phyloP scores from a whole-genome alignment of 2,329 filamentous ascomycete species.

The Microdochium nivale region DNA sequence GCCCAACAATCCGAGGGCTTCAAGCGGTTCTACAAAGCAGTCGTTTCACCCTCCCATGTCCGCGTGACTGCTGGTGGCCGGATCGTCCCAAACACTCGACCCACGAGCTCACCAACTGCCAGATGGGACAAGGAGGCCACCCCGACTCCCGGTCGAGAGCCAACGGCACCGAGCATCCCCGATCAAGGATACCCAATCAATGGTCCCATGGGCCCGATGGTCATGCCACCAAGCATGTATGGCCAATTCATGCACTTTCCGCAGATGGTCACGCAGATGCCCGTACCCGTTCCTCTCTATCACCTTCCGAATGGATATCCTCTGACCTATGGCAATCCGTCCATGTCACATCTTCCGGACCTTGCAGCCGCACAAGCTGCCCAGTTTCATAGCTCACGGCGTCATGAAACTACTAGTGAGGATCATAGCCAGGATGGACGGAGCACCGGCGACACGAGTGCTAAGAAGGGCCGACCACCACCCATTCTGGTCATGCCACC shows the following conservation, averaged over 20 bases:
- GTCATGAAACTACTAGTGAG: not conserved
- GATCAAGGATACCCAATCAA: not conserved
- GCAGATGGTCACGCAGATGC: slow-evolving; percentile 14
- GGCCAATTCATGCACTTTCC: slow-evolving; percentile 9
- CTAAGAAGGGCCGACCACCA: not conserved
- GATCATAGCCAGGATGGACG: not conserved
- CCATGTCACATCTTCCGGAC: not conserved
- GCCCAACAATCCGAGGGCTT: slow-evolving; percentile 58
- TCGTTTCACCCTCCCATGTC: slow-evolving; percentile 59
- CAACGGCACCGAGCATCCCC: slow-evolving; percentile 11
- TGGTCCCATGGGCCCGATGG: not conserved
- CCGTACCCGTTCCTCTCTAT: slow-evolving; percentile 18
- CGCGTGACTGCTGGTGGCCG: slow-evolving; percentile 59
- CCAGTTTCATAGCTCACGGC: not conserved
- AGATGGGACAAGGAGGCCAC: slow-evolving; percentile 38
- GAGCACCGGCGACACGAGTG: not conserved
- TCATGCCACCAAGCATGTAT: slow-evolving; percentile 10
- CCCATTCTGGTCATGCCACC: not conserved
- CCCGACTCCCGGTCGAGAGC: slow-evolving; percentile 11
- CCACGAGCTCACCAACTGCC: slow-evolving; percentile 39
- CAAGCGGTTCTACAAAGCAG: slow-evolving; percentile 57
- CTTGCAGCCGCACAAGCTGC: not conserved
- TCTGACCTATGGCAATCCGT: slow-evolving; percentile 11
- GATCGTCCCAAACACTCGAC: slow-evolving; percentile 57
- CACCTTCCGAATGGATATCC: slow-evolving; percentile 12